Evolutionary conservation across 176 grass and related monocot species (phyloP), one percentile per base, ranked within the genome.

Genomic region (bread wheat (Triticum aestivum)): DNA sequence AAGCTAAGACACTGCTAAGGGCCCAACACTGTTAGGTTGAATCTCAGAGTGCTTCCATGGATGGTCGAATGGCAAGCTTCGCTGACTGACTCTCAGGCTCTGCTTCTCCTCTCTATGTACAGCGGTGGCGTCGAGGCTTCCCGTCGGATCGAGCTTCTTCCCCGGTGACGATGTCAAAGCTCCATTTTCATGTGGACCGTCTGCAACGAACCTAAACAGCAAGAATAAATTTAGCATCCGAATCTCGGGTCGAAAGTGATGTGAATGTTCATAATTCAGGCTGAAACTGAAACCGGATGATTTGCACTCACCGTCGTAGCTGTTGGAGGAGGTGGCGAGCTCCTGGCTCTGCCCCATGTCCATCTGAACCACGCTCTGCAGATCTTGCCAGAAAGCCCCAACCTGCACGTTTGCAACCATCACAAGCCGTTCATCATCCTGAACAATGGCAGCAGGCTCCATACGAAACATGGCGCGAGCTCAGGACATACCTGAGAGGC

Each of bases 171-270:
- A 21, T 77, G 29, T 95, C 89, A 98, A 76, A 92, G 91, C 88
- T 98, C 95, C 91, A 93, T 98, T 90, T 98, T 98, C 93, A 95
- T 95, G 83, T 95, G 91, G 89, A 91, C 93, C 90, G 86, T 83
- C 87, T 93, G 89, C 80, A 90, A 89, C 45, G 89, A 83, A 52
- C 95, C 95, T 98, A 2, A 9, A 26, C 27, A 6, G 37, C 26
- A 14, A 74, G 12, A 33, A 27, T 21, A 14, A 65, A 42, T 69
- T 79, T 30, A 41, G 24, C 75, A 67, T 89, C 42, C 87, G 74
- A 14, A 83, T 34, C 82, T 21, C 8, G 8, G 17, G 5, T 18
- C 54, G 79, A 59, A 5, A 35, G 37, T 1, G 9, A 34, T 3
- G 32, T 0, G 2, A 4, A 52, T 11, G 4, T 44, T 78, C 54